These are phyloP conservation scores for Nothophoma quercina DNA, from an alignment of 2,329 filamentous ascomycete genomes.

Conservation along the genomic window DNA sequence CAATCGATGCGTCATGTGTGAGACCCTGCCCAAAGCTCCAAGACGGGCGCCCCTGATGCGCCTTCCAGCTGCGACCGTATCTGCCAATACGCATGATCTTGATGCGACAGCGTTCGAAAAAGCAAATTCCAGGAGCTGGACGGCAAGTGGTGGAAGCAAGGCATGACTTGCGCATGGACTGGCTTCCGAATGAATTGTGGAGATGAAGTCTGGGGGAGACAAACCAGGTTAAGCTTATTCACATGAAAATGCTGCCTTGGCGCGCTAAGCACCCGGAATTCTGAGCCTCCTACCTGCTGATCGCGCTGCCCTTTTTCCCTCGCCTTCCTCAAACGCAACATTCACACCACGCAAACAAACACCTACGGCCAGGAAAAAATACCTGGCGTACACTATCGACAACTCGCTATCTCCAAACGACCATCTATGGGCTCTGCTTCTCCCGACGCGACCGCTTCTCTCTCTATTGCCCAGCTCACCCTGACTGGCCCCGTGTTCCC, in stretches of 20 bases:
- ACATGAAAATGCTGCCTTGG: constrained; percentile 28
- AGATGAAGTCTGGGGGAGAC: constrained; percentile 24
- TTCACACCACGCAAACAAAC: constrained; percentile 24
- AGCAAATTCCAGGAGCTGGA: neutral
- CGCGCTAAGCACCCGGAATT: constrained; percentile 28
- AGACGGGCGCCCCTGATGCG: constrained; percentile 1
- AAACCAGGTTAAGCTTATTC: constrained; percentile 31
- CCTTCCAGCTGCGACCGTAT: neutral
- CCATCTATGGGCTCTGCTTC: constrained; percentile 57
- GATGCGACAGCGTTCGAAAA: neutral
- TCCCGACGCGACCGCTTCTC: constrained; percentile 41
- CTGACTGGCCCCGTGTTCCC: constrained; percentile 46
- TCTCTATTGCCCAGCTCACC: constrained; percentile 41
- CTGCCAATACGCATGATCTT: neutral
- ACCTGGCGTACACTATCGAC: constrained; percentile 40
- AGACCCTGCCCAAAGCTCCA: constrained; percentile 16
- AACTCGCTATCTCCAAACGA: constrained; percentile 34
- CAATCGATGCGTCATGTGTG: constrained; percentile 20
- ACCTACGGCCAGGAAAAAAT: constrained; percentile 35
- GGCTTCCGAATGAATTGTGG: constrained; percentile 7
- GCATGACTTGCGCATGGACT: constrained; percentile 12
- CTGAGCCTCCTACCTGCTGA: constrained; percentile 26
- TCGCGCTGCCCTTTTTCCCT: constrained; percentile 25
- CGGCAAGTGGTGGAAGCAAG: constrained; percentile 6
- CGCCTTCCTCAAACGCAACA: constrained; percentile 26